Base-by-base conservation (phyloP, 2,329 filamentous ascomycete genomes). In the Penicillium sp. region DNA sequence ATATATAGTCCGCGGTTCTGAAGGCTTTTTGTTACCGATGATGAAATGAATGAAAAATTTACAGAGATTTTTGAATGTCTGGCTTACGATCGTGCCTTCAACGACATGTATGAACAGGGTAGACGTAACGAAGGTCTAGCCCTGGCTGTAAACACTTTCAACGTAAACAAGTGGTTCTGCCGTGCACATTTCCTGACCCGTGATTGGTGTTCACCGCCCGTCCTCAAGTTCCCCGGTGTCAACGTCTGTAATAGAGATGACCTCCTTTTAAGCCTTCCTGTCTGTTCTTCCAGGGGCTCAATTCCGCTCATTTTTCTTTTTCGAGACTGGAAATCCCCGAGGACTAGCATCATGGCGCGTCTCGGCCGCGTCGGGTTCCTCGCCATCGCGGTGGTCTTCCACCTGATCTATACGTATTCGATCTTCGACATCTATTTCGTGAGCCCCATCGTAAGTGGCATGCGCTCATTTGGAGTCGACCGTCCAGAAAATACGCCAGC, bases 361-460 rank as follows among this genome's bases (percentile, higher is more conserved):
- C 73, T 85, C 54, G 78, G 82, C 62, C 90, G 92, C 69, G 83
- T 89, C 68, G 87, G 86, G 69, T 97, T 99, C 71, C 76, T 97
- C 72, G 86, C 87, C 70, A 84, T 95, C 69, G 94, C 94, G 64
- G 83, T 96, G 69, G 77, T 93, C 56, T 99, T 99, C 71, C 95
- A 99, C 74, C 73, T 97, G 49, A 84, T 95, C 60, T 99, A 99
- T 73, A 87, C 96, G 51, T 89, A 87, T 70, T 96, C 91, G 54
- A 97, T 97, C 67, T 99, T 99, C 76, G 92, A 96, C 73, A 94
- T 97, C 59, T 97, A 99, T 76, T 99, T 99, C 70, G 91, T 96
- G 69, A 96, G 91, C 70, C 94, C 94, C 21, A 94, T 99, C 63
- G 94, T 97, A 49, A 89, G 87, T 77, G 94, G 94, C 68, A 99